Evolutionary conservation across 1,139 yeast genomes (phyloP).

Genomic region (Yamadazyma sp.): DNA sequence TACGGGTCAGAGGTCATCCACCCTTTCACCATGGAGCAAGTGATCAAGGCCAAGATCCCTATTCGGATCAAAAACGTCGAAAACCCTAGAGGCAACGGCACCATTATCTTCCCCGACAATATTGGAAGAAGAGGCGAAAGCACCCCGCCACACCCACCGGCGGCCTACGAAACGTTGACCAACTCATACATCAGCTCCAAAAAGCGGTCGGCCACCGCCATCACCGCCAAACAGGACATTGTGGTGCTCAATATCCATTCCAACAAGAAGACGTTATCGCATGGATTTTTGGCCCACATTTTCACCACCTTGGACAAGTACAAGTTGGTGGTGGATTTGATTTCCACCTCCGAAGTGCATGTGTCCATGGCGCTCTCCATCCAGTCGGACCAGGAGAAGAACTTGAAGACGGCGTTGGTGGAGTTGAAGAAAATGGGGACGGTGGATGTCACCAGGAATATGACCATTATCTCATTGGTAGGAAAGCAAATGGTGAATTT

Average conservation of each 20-base stretch:
- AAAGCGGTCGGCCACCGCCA: slow-evolving; percentile 90
- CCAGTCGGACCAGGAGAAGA: slow-evolving; percentile 58
- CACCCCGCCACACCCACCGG: slow-evolving; percentile 96
- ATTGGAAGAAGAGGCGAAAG: slow-evolving; percentile 79
- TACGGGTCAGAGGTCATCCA: slow-evolving; percentile 98
- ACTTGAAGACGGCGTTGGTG: slow-evolving; percentile 66
- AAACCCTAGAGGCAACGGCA: slow-evolving; percentile 88
- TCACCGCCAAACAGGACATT: slow-evolving; percentile 90
- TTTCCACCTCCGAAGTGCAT: slow-evolving; percentile 96
- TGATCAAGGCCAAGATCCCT: slow-evolving; percentile 91
- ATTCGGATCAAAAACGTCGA: slow-evolving; percentile 94
- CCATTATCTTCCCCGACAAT: slow-evolving; percentile 90
- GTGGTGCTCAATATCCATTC: slow-evolving; percentile 92
- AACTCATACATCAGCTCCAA: slow-evolving; percentile 47
- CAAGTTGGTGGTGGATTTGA: slow-evolving; percentile 88
- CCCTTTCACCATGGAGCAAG: slow-evolving; percentile 99
- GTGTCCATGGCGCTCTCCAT: slow-evolving; percentile 96
- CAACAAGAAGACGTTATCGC: slow-evolving; percentile 87
- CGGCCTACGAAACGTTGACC: slow-evolving; percentile 58
- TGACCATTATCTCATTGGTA: slow-evolving; percentile 90
- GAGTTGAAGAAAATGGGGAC: slow-evolving; percentile 81
- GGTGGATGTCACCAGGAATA: slow-evolving; percentile 81
- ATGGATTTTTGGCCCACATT: slow-evolving; percentile 90
- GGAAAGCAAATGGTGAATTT: slow-evolving; percentile 97
- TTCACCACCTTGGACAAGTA: slow-evolving; percentile 83